A percentile compares a stretch with the other conserved stretches of the same genome.
These are phyloP conservation scores for Arbutus unedo DNA, from an alignment of 148 eudicot species.

Conservation along the genomic window DNA sequence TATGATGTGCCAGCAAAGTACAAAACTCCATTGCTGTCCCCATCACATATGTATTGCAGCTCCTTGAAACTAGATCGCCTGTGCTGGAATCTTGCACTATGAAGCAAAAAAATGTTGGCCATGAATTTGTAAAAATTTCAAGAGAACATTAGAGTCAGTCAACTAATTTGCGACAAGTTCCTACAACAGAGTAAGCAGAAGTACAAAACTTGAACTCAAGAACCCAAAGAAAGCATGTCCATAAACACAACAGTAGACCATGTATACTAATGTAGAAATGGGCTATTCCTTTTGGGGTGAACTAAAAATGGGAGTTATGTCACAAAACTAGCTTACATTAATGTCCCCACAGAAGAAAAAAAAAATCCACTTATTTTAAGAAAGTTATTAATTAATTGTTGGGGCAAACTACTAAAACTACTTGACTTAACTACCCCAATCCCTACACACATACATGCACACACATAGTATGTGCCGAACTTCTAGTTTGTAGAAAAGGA, in stretches of 20 bases:
- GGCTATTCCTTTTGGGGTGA: too few species aligned
- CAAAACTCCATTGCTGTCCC: constrained; percentile 88
- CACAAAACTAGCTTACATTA: too few species aligned
- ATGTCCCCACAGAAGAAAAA: too few species aligned
- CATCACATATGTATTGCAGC: constrained; percentile 88
- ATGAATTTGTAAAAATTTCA: neutral
- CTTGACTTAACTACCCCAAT: too few species aligned
- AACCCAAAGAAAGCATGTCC: neutral
- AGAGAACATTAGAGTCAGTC: neutral
- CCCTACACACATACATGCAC: too few species aligned
- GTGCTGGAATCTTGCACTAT: constrained; percentile 68
- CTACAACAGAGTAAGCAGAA: neutral
- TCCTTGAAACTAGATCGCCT: constrained; percentile 85
- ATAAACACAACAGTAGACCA: neutral
- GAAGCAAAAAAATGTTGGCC: constrained; percentile 14
- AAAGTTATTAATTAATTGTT: too few species aligned
- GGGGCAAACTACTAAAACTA: too few species aligned
- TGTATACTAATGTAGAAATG: too few species aligned
- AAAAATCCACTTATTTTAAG: too few species aligned
- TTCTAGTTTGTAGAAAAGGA: too few species aligned
- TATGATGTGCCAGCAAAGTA: constrained; percentile 82
- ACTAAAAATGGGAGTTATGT: too few species aligned
- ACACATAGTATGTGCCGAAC: too few species aligned
- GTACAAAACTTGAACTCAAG: neutral
- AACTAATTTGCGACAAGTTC: neutral